Base-by-base conservation (phyloP, 2,329 filamentous ascomycete species). In the Trichophyton rubrum region DNA sequence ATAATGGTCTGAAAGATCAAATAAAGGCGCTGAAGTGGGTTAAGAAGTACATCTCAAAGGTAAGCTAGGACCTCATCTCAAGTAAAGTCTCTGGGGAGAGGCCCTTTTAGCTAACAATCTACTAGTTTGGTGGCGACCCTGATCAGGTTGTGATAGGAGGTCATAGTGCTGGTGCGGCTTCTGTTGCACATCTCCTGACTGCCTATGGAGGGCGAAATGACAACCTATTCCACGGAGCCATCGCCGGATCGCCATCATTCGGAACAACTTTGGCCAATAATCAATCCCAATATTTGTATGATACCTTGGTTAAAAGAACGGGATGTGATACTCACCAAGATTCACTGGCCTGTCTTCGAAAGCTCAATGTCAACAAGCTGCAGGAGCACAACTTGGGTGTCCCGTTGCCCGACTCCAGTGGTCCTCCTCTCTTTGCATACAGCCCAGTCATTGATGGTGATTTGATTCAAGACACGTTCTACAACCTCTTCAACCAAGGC, bases 1-100 rank as follows among this genome's bases (percentile, higher is more conserved):
- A 90, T 70, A 85, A 84, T 65, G 88, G 88, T 1, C 74, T 90
- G 0, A 80, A 81, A 38, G 87, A 90, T 69, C 86, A 89, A 70
- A 76, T 84, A 59, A 85, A 86, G 67, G 84, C 82, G 0, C 70
- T 90, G 13, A 70, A 86, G 62, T 90, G 87, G 88, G 81, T 89
- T 0, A 80, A 87, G 64, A 75, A 80, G 33, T 75, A 89, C 70
- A 87, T 90, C 47, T 64, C 67, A 58, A 68, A 75, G 64, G 77
- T 79, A 68, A 47, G 68, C 61, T 13, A 8, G 15, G 3, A 7
- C 20, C 30, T 17, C 5, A 1, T 22, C 41, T 38, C 20, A 15
- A 15, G 1, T 2, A 20, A n/a, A 11, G 38, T 33, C 4, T 22
- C 17, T 47, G 9, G 43, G 11, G 9, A 24, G 24, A 27, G 24